Evolutionary conservation across 2,329 filamentous ascomycete species (phyloP), one percentile per base, ranked within the genome.

Genomic region (Alternaria novae-zelandiae): DNA sequence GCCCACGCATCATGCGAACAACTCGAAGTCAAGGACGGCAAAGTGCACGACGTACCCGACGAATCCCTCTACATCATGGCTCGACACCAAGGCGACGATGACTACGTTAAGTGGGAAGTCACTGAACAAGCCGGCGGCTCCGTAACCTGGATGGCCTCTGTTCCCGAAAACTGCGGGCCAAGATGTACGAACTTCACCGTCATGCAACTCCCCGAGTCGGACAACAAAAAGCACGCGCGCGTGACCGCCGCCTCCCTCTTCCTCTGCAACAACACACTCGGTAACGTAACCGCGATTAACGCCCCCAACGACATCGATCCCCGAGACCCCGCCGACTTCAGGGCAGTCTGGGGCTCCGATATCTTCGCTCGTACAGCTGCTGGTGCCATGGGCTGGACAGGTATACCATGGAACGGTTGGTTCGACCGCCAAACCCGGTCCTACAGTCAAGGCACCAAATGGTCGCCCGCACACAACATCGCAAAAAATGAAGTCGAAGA

Each of bases 111-210:
- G 28, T 30, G 28, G 28, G 28, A 30, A 30, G 28, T 30, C 28
- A 30, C 28, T 30, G 28, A 30, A 30, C 28, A 30, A 30, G 28
- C 28, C 28, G 28, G 28, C 28, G 28, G 28, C 28, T 30, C 28
- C 28, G 28, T 30, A 30, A 30, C 28, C 28, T 30, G 28, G 28
- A 30, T 30, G 28, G 28, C 28, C 28, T 30, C 28, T 13, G 28
- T 30, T 13, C 28, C 28, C 11, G 28, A 30, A 30, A 30, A 30
- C 45, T 78, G 77, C 17, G 78, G 78, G 0, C 45, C 75, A 1
- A 71, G 77, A 13, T 80, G 78, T 54, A 78, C 78, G 28, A 77
- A 77, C 51, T 71, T 79, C 8, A 79, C 78, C 1, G 69, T 79
- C 4, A 63, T 72, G 41, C 78, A 78, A 49, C 47, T 63, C 17